A percentile compares a stretch with the other conserved stretches of the same genome.
phyloP scores from a whole-genome alignment of 331 rosid genomes.

The Malus hybrid region DNA sequence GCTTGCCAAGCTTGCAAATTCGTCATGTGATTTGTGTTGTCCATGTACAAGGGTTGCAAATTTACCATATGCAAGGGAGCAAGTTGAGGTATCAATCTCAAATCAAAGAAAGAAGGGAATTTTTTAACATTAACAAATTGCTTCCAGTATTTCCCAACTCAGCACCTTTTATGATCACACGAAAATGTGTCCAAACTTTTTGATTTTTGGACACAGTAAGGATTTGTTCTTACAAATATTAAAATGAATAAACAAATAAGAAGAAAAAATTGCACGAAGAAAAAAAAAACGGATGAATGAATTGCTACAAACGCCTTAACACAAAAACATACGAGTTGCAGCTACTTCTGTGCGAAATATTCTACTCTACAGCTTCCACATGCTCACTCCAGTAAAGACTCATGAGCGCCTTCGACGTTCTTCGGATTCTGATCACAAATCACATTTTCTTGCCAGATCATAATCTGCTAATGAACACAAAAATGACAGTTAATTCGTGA shows the following conservation, averaged over 20 bases:
- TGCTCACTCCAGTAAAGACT: conserved; percentile 22
- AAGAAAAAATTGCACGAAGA: conserved; percentile 20
- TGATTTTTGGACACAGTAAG: conserved; percentile 20
- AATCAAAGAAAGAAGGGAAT: too few relatives aligned
- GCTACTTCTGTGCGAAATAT: conserved; percentile 41
- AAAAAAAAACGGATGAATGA: conserved; percentile 47
- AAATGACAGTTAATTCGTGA: not conserved
- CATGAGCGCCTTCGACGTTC: conserved; percentile 1
- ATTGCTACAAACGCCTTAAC: conserved; percentile 49
- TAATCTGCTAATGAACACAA: not conserved
- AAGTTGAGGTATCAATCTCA: too few relatives aligned
- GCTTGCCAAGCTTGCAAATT: too few relatives aligned
- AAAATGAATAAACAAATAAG: conserved; percentile 36
- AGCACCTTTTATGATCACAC: not conserved
- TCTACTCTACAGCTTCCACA: conserved; percentile 63
- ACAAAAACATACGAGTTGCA: conserved; percentile 25
- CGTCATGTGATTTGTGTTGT: too few relatives aligned
- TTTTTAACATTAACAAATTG: too few relatives aligned
- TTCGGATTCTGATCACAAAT: conserved; percentile 36
- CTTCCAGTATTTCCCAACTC: not conserved
- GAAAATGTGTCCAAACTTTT: not conserved
- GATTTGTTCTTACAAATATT: conserved; percentile 32
- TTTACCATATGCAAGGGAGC: accelerated
- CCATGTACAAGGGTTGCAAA: too few relatives aligned
- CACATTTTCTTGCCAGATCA: conserved; percentile 27